phyloP scores from a whole-genome alignment of 2,329 filamentous ascomycete genomes.

The Colletotrichum agaves region DNA sequence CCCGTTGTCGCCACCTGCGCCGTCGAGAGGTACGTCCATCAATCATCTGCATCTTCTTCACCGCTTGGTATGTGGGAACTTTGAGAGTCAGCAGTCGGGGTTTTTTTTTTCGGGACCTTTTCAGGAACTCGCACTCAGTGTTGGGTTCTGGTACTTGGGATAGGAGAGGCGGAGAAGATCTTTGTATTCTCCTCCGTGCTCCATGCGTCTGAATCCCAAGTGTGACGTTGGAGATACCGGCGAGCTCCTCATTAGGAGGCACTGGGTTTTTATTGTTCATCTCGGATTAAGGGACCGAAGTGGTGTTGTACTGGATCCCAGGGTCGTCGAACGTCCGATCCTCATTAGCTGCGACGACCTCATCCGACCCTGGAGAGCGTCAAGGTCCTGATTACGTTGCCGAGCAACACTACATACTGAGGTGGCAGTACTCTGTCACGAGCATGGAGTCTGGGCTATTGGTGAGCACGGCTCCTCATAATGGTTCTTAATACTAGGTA shows the following conservation, averaged over 20 bases:
- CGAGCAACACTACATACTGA: neutral
- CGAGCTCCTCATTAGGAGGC: constrained; percentile 35
- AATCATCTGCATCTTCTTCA: constrained; percentile 41
- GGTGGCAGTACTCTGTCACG: constrained; percentile 35
- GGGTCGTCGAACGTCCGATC: constrained; percentile 36
- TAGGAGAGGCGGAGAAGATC: constrained; percentile 36
- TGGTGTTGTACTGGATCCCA: constrained; percentile 42
- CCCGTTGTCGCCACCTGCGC: constrained; percentile 42
- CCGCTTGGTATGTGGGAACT: constrained; percentile 40
- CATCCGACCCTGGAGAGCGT: constrained; percentile 2
- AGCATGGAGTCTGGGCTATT: constrained; percentile 24
- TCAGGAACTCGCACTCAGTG: constrained; percentile 29
- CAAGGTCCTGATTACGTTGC: fast-evolving
- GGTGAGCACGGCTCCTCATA: neutral
- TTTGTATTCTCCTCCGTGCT: constrained; percentile 34
- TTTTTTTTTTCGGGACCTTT: too few species aligned
- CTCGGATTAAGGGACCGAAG: constrained; percentile 43
- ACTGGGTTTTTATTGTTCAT: constrained; percentile 41
- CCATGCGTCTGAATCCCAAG: constrained; percentile 38
- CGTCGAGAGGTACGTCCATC: constrained; percentile 40
- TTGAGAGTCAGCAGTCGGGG: neutral
- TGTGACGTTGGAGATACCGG: constrained; percentile 39
- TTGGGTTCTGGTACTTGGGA: constrained; percentile 24
- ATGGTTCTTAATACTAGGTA: constrained; percentile 15
- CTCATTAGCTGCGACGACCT: constrained; percentile 7